These are phyloP conservation scores for Abelmoschus esculentus DNA, from an alignment of 345 rosid species.

Conservation along the genomic window DNA sequence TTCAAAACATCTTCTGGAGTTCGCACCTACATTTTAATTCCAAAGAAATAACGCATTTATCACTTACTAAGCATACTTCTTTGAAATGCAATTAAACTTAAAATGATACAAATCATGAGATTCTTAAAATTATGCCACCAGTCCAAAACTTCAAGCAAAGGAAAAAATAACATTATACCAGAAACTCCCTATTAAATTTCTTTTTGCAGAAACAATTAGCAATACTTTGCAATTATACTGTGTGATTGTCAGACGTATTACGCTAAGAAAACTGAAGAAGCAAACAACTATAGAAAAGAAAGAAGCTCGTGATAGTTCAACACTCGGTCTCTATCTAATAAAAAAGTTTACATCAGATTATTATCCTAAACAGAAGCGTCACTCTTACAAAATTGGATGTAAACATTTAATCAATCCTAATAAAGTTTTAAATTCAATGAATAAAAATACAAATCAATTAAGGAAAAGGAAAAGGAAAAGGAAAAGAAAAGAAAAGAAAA, in stretches of 20 bases:
- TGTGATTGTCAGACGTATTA: not conserved
- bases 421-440: not conserved
- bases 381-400: not conserved
- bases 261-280: not conserved
- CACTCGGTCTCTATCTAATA: not conserved
- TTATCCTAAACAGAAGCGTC: not conserved
- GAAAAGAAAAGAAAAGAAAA: no score
- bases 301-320: no score
- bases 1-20: conserved; percentile 65
- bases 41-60: not conserved
- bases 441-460: not conserved
- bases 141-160: not conserved
- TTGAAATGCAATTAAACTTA: not conserved
- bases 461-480: not conserved
- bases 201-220: not conserved
- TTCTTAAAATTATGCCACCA: conserved; percentile 1
- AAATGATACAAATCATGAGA: not conserved
- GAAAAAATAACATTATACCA: not conserved
- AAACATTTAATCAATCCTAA: not conserved
- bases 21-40: conserved; percentile 42
- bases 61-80: not conserved
- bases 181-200: not conserved
- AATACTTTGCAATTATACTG: not conserved
- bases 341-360: not conserved
- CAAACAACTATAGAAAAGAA: not conserved